A percentile compares a stretch with the other conserved stretches of the same genome.
phyloP scores from a whole-genome alignment of 352 stramenopile species.

The Phytopythium kandeliae region DNA sequence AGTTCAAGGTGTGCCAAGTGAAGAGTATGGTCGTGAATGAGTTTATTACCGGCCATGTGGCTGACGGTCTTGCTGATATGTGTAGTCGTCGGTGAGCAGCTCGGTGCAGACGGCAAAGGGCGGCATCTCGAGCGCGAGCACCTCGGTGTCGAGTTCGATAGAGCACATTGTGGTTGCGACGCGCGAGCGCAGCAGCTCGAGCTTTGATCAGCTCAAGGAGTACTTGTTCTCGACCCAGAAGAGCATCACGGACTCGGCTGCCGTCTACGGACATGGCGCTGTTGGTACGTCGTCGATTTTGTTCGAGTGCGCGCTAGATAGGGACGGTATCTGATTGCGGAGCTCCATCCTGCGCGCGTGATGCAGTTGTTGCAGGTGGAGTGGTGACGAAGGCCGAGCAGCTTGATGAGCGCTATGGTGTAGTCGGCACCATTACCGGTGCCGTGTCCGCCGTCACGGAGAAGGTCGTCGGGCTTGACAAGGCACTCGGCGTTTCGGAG shows the following conservation, averaged over 20 bases:
- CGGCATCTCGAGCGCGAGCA: conserved; percentile 26
- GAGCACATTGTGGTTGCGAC: conserved; percentile 61
- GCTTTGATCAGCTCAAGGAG: conserved; percentile 54
- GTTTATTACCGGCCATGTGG: no score
- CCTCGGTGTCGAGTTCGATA: conserved; percentile 56
- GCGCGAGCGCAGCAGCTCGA: conserved; percentile 42
- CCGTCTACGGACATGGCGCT: conserved; percentile 29
- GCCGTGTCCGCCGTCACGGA: conserved; percentile 43
- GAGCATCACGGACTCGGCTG: conserved; percentile 20
- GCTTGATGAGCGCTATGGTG: conserved; percentile 50
- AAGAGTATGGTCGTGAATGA: no score
- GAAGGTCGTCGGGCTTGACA: conserved; percentile 50
- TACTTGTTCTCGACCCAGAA: conserved; percentile 44
- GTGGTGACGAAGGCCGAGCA: conserved; percentile 54
- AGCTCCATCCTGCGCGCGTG: no score
- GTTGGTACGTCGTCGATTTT: conserved; percentile 13
- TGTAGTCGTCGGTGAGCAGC: conserved; percentile 20
- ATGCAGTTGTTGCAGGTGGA: conserved; percentile 33
- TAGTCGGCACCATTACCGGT: conserved; percentile 41
- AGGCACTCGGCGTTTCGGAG: conserved; percentile 56
- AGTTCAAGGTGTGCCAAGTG: conserved; percentile 26
- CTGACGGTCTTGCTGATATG: no score
- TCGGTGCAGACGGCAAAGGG: conserved; percentile 39
- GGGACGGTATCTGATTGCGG: no score
- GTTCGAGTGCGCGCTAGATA: no score